phyloP scores from a whole-genome alignment of 139 green algal genomes.

The Coelastrella sp. region DNA sequence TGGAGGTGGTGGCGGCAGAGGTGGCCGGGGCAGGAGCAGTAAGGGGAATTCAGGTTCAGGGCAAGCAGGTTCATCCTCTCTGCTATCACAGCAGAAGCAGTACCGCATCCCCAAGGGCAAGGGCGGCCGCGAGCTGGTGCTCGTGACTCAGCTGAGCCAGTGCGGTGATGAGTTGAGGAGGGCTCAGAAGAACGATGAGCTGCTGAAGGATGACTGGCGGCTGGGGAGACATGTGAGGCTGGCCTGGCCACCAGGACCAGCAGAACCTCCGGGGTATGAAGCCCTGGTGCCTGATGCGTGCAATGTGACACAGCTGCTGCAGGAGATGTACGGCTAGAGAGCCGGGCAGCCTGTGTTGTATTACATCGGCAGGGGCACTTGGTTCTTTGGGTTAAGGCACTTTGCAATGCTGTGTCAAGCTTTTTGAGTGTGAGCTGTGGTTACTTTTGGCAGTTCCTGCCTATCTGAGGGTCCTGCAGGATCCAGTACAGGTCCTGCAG shows the following conservation, averaged over 20 bases:
- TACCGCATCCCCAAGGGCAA: constrained; percentile 26
- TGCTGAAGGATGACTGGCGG: constrained; percentile 63
- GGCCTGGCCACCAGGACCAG: constrained; percentile 49
- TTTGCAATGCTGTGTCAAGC: too few relatives aligned
- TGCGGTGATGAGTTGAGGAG: constrained; percentile 51
- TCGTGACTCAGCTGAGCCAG: constrained; percentile 25
- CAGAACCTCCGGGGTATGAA: constrained; percentile 47
- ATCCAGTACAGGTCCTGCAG: too few relatives aligned
- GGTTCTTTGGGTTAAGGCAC: too few relatives aligned
- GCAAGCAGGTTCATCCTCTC: neutral
- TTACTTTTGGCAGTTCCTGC: too few relatives aligned
- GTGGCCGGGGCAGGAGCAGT: neutral
- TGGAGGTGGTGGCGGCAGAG: constrained; percentile 12
- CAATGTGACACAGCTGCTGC: constrained; percentile 49
- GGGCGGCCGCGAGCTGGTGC: constrained; percentile 38
- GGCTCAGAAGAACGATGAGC: constrained; percentile 46
- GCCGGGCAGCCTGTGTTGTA: neutral
- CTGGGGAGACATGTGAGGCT: constrained; percentile 57
- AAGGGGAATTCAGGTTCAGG: neutral
- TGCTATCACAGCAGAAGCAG: neutral
- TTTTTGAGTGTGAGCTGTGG: too few relatives aligned
- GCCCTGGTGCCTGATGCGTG: constrained; percentile 28
- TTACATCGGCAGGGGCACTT: too few relatives aligned
- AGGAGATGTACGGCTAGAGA: constrained; percentile 45
- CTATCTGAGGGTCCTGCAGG: too few relatives aligned